Conservation (phyloP, 306 rosid genomes). For the Acacia acuminata region DNA sequence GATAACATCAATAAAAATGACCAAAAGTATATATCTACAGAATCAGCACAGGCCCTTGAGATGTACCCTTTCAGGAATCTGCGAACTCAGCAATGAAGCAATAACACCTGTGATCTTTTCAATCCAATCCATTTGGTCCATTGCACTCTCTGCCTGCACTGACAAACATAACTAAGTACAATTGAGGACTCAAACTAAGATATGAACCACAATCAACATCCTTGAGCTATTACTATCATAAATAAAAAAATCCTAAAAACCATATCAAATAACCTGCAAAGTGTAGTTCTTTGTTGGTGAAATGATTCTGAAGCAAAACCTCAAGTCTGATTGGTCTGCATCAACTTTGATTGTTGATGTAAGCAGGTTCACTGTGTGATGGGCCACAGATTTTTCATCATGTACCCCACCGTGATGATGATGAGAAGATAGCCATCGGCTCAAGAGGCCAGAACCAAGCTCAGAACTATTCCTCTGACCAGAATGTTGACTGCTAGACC, state of each 20-base stretch:
- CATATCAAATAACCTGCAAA: constrained; percentile 73
- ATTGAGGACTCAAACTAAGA: constrained; percentile 45
- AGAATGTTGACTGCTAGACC: constrained; percentile 79
- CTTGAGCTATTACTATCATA: constrained; percentile 1
- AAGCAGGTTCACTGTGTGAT: constrained; percentile 96
- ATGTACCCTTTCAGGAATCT: constrained; percentile 94
- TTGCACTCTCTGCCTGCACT: constrained; percentile 99
- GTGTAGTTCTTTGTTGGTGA: constrained; percentile 99
- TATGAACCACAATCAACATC: constrained; percentile 31
- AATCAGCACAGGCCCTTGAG: constrained; percentile 19
- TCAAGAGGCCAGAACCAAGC: constrained; percentile 96
- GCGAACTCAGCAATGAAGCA: constrained; percentile 97
- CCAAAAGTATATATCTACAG: constrained; percentile 28
- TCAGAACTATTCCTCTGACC: constrained; percentile 98
- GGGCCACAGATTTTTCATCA: constrained; percentile 99
- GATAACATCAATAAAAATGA: constrained; percentile 32
- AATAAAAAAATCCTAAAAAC: constrained; percentile 7
- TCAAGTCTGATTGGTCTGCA: constrained; percentile 96
- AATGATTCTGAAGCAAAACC: constrained; percentile 99
- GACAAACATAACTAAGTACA: constrained; percentile 65
- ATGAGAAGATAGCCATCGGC: constrained; percentile 99
- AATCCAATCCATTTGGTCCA: constrained; percentile 99
- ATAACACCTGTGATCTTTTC: constrained; percentile 99
- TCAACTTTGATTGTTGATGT: constrained; percentile 98
- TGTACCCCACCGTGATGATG: constrained; percentile 99